These are phyloP conservation scores for Tulasnella sp. DNA, from an alignment of 768 basidiomycete genomes.

Conservation along the genomic window DNA sequence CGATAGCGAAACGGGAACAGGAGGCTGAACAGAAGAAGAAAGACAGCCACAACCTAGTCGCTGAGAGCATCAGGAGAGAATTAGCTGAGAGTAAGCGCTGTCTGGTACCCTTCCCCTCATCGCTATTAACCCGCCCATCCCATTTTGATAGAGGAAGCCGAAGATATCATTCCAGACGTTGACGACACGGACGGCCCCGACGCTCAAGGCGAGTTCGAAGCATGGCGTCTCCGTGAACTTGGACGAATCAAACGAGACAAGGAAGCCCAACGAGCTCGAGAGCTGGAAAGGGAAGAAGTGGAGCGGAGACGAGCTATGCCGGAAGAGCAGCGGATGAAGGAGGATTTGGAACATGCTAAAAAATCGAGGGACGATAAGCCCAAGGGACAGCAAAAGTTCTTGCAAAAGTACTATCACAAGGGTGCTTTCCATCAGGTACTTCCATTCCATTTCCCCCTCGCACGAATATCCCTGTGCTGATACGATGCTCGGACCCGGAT, in stretches of 20 bases:
- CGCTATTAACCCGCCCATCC: not conserved
- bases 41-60: conserved; percentile 88
- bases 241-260: conserved; percentile 92
- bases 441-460: too few relatives aligned
- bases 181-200: conserved; percentile 95
- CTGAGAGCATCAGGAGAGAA: conserved; percentile 88
- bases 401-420: conserved; percentile 99
- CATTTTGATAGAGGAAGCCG: conserved; percentile 72
- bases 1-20: conserved; percentile 59
- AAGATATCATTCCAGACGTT: conserved; percentile 75
- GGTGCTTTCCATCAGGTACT: conserved; percentile 97
- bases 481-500: not conserved
- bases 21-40: conserved; percentile 79
- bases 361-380: conserved; percentile 82
- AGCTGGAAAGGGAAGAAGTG: conserved; percentile 84
- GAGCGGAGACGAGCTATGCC: conserved; percentile 89
- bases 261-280: conserved; percentile 74
- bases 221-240: conserved; percentile 91
- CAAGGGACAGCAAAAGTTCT: conserved; percentile 84
- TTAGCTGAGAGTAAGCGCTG: conserved; percentile 74
- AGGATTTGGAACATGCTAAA: conserved; percentile 84
- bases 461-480: too few relatives aligned
- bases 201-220: conserved; percentile 86
- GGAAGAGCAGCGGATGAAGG: conserved; percentile 85
- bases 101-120: not conserved